phyloP scores from a whole-genome alignment of 495 filamentous ascomycete genomes.

The Chaetomium fimeti region DNA sequence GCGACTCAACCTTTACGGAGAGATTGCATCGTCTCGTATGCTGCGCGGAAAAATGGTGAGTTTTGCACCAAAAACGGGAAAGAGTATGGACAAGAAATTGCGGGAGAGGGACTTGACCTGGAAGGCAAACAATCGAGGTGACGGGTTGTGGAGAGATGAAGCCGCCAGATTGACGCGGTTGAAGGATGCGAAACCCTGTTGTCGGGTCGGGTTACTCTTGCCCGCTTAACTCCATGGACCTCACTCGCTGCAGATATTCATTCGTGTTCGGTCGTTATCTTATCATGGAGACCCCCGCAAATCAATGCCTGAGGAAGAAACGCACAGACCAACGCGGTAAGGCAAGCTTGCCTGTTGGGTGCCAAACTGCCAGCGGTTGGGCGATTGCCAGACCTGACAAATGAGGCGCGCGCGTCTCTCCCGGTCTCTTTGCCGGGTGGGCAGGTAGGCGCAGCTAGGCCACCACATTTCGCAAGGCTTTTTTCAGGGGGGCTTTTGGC shows the following conservation, averaged over 20 bases:
- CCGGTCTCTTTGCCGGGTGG: conserved; percentile 17
- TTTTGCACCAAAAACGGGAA: neutral
- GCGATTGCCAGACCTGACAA: conserved; percentile 12
- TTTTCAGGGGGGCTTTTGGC: conserved; percentile 23
- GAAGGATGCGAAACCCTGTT: conserved; percentile 31
- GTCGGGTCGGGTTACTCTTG: conserved; percentile 17
- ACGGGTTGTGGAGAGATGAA: neutral
- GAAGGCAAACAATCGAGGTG: conserved; percentile 6
- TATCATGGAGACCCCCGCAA: neutral
- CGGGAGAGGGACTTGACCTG: neutral
- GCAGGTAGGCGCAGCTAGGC: conserved; percentile 31
- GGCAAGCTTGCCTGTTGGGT: no score
- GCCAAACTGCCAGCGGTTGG: neutral
- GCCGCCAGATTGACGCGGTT: conserved; percentile 5
- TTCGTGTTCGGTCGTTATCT: conserved; percentile 14
- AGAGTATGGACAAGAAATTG: neutral
- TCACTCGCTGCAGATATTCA: no score
- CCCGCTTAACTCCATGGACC: conserved; percentile 27
- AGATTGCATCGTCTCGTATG: no score
- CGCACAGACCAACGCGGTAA: conserved; percentile 14
- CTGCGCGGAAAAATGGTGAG: no score
- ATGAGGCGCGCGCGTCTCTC: conserved; percentile 23
- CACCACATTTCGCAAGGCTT: conserved; percentile 28
- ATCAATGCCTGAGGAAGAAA: neutral
- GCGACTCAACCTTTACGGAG: no score